Evolutionary conservation across 768 basidiomycete species (phyloP).

Genomic region (Boletus pseudopeckii): DNA sequence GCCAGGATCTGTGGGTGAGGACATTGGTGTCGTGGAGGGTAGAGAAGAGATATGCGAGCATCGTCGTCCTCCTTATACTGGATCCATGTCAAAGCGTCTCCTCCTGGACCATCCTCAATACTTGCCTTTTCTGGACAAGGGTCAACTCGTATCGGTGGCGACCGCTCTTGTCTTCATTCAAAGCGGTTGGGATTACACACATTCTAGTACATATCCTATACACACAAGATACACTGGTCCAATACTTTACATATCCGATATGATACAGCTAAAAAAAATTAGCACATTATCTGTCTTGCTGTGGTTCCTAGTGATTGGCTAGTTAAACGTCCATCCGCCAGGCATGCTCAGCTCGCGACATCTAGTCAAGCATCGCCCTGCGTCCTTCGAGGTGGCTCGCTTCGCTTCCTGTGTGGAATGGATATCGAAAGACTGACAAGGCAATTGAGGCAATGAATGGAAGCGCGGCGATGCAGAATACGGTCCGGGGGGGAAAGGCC

Average conservation of each 20-base stretch:
- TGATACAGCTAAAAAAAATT: constrained; percentile 11
- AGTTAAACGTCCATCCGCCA: constrained; percentile 37
- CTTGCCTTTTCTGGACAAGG: constrained; percentile 35
- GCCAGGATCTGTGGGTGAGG: constrained; percentile 16
- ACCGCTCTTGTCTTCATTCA: constrained; percentile 21
- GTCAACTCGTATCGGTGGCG: constrained; percentile 8
- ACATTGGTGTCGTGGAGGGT: constrained; percentile 9
- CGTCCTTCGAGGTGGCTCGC: constrained; percentile 9
- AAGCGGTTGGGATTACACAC: constrained; percentile 10
- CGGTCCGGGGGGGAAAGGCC: constrained; percentile 12
- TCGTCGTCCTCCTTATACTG: constrained; percentile 22
- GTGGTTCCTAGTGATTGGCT: constrained; percentile 1
- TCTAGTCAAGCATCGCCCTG: constrained; percentile 15
- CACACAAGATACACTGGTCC: constrained; percentile 14
- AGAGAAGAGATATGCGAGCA: constrained; percentile 10
- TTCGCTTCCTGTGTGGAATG: constrained; percentile 16
- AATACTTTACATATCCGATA: constrained; percentile 11
- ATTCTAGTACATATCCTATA: constrained; percentile 9
- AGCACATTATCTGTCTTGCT: neutral
- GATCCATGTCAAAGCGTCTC: constrained; percentile 28
- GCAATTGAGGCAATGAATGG: constrained; percentile 26
- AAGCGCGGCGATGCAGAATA: constrained; percentile 18
- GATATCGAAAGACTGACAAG: constrained; percentile 16
- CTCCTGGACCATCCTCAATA: constrained; percentile 26
- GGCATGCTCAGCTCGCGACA: constrained; percentile 38